Evolutionary conservation across 2,329 filamentous ascomycete species (phyloP).

Genomic region (Cladosporium oxysporum): DNA sequence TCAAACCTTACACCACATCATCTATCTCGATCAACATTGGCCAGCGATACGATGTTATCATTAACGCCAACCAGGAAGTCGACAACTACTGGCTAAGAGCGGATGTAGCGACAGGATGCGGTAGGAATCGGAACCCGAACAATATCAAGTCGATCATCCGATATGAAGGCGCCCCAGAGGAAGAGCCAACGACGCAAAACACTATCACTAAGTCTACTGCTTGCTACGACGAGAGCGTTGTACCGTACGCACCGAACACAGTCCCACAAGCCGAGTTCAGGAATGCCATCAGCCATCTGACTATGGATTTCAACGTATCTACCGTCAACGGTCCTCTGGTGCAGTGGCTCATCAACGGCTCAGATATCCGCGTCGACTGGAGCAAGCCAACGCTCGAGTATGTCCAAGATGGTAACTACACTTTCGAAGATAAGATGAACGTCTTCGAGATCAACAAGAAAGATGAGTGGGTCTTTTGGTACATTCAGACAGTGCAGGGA

Average conservation of each 20-base stretch:
- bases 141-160: slow-evolving; percentile 41
- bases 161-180: slow-evolving; percentile 40
- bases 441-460: slow-evolving; percentile 38
- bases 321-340: slow-evolving; percentile 31
- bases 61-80: slow-evolving; percentile 38
- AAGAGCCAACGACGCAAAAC: slow-evolving; percentile 34
- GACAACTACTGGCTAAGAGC: slow-evolving; percentile 42
- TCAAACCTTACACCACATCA: slow-evolving; percentile 35
- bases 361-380: slow-evolving; percentile 47
- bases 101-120: slow-evolving; percentile 40
- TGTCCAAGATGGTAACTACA: slow-evolving; percentile 43
- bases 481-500: slow-evolving; percentile 34
- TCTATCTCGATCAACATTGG: slow-evolving; percentile 41
- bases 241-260: slow-evolving; percentile 42
- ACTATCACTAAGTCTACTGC: slow-evolving; percentile 41
- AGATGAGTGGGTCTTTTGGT: slow-evolving; percentile 37
- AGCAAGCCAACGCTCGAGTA: slow-evolving; percentile 48
- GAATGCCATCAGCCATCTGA: slow-evolving; percentile 29
- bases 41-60: slow-evolving; percentile 46
- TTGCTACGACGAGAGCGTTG: slow-evolving; percentile 42
- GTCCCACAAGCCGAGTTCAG: slow-evolving; percentile 36
- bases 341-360: slow-evolving; percentile 43
- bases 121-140: slow-evolving; percentile 35
- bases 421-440: slow-evolving; percentile 42
- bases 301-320: slow-evolving; percentile 33